Percentiles rank a stretch among this genome's conserved stretches.
Conservation (phyloP, 352 stramenopile genomes). For the Pythium guiyangense region DNA sequence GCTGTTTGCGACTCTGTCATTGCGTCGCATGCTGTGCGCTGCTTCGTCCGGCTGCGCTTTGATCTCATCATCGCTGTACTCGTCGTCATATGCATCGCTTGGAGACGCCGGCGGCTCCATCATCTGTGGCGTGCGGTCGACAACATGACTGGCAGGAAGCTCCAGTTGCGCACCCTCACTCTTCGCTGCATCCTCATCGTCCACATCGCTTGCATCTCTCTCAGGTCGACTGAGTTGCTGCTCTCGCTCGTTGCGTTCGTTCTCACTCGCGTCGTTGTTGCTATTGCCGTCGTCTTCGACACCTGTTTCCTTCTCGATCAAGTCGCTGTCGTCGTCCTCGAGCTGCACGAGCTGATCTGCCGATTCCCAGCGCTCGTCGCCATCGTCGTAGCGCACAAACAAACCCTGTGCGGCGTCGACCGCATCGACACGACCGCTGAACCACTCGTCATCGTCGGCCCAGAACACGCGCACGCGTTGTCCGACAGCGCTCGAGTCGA, state of each 20-base stretch:
- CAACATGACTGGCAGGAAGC: too few relatives aligned
- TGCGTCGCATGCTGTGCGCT: not conserved
- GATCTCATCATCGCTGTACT: constrained; percentile 6
- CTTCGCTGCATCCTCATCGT: not conserved
- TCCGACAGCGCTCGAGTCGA: constrained; percentile 23
- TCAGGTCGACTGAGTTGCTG: not conserved
- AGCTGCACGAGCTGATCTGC: constrained; percentile 31
- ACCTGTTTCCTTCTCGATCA: not conserved
- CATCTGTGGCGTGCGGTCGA: constrained; percentile 16
- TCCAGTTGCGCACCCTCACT: not conserved
- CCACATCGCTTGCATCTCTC: not conserved
- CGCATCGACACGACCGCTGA: constrained; percentile 42
- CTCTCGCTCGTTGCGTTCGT: not conserved
- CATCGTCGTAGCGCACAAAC: constrained; percentile 78
- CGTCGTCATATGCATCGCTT: constrained; percentile 21
- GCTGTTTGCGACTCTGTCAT: not conserved
- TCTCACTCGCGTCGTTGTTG: not conserved
- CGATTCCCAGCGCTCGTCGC: constrained; percentile 73
- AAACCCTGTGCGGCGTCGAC: constrained; percentile 36
- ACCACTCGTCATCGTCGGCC: constrained; percentile 72
- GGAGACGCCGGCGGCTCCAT: constrained; percentile 44
- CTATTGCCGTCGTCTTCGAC: not conserved
- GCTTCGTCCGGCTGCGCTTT: not conserved
- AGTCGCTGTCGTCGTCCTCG: constrained; percentile 11
- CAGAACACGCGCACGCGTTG: constrained; percentile 70